Evolutionary conservation across 805 yeast species (phyloP).

Genomic region (Saccharomyces jurei): DNA sequence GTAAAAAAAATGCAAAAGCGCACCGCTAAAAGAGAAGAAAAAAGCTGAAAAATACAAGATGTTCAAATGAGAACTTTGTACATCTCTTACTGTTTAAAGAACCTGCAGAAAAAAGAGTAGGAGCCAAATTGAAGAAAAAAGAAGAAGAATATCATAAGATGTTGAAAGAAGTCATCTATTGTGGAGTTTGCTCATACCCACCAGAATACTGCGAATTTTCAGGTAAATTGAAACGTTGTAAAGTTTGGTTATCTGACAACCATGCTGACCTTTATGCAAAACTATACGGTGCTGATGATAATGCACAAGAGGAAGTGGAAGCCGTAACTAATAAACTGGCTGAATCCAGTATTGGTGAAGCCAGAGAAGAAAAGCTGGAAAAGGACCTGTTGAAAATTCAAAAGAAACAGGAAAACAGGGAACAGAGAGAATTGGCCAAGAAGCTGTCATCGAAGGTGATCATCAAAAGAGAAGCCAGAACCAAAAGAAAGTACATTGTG

Average conservation of each 20-base stretch:
- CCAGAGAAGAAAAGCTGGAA: slow-evolving; percentile 74
- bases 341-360: slow-evolving; percentile 55
- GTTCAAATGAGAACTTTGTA: not conserved
- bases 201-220: slow-evolving; percentile 92
- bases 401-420: slow-evolving; percentile 75
- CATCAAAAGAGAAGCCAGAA: slow-evolving; percentile 82
- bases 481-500: slow-evolving; percentile 79
- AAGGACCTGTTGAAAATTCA: slow-evolving; percentile 79
- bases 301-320: slow-evolving; percentile 32
- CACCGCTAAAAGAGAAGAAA: not conserved
- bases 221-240: slow-evolving; percentile 70
- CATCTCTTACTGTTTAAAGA: not conserved
- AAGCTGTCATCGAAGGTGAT: slow-evolving; percentile 71
- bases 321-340: slow-evolving; percentile 32
- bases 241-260: slow-evolving; percentile 63
- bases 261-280: slow-evolving; percentile 49
- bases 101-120: not conserved
- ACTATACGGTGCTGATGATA: slow-evolving; percentile 51
- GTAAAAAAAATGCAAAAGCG: not conserved
- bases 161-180: slow-evolving; percentile 47
- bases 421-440: slow-evolving; percentile 74
- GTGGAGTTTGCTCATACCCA: slow-evolving; percentile 78
- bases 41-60: not conserved
- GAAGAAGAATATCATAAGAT: slow-evolving; percentile 1
- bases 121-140: not conserved